Evolutionary conservation across 495 filamentous ascomycete genomes (phyloP).

Genomic region (Hypoxylon trugodes): DNA sequence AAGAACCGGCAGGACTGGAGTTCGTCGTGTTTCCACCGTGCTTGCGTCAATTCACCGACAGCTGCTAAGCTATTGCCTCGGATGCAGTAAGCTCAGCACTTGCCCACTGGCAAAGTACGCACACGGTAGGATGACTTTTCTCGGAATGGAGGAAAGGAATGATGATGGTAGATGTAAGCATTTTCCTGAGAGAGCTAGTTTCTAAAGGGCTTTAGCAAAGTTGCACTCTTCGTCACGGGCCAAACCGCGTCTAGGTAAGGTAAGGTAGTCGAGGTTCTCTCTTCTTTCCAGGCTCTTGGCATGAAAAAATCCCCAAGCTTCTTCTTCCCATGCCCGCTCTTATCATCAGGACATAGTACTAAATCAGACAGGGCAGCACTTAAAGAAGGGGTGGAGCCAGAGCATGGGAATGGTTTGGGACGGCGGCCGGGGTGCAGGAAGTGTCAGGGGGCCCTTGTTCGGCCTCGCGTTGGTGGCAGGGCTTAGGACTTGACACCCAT

Average conservation of each 20-base stretch:
- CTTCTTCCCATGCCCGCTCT: conserved; percentile 43
- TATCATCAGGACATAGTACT: conserved; percentile 42
- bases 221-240: conserved; percentile 27
- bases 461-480: conserved; percentile 42
- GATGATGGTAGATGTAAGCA: conserved; percentile 34
- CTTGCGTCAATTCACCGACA: conserved; percentile 42
- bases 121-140: conserved; percentile 18
- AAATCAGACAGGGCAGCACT: conserved; percentile 34
- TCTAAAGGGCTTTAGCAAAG: conserved; percentile 18
- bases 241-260: conserved; percentile 34
- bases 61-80: conserved; percentile 34
- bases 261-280: conserved; percentile 30
- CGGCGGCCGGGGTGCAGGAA: conserved; percentile 45
- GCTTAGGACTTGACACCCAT: conserved; percentile 43
- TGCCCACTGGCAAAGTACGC: conserved; percentile 31
- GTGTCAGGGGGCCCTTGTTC: conserved; percentile 38
- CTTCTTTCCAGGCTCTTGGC: conserved; percentile 36
- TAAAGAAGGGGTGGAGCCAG: conserved; percentile 39
- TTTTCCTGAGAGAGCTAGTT: conserved; percentile 21
- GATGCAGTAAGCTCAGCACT: conserved; percentile 42
- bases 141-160: conserved; percentile 22
- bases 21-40: conserved; percentile 33
- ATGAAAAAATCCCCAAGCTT: conserved; percentile 32
- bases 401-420: conserved; percentile 45
- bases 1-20: conserved; percentile 38